Base-by-base conservation (phyloP, 306 rosid species). In the Lablab purpureus region DNA sequence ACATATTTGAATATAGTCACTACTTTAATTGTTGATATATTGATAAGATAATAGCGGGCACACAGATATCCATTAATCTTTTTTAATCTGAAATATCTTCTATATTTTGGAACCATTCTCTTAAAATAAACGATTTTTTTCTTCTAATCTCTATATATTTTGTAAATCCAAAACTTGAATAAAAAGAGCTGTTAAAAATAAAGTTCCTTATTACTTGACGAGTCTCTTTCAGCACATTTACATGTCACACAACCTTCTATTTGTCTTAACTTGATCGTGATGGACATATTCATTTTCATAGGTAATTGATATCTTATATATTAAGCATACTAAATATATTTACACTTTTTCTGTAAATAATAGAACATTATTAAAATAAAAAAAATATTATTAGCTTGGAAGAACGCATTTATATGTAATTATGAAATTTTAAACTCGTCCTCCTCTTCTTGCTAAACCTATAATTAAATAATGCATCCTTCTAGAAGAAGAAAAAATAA, bases 211-310 rank as follows among this genome's bases (percentile, higher is more conserved):
- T 63, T 63, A 63, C 4, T 10, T 18, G 71, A 11, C 10, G 41
- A 43, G 81, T 51, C 55, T 51, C 37, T 19, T 15, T 47, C 72
- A 46, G 40, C 50, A 32, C 22, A 43, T 28, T 49, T 19, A 21
- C 28, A 22, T 40, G 66, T 65, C 54, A 75, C 54, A 75, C 49
- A 60, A 62, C 6, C 63, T 54, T 36, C 23, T 51, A 17, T 23
- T 71, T 50, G n/a, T 30, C 63, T 34, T 54, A 73, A 73, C 10
- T 36, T 73, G 36, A 21, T 13, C 8, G 9, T 51, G 17, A 40
- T 23, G 23, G 10, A 7, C 10, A 66, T 19, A 12, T 15, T 37
- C 37, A 34, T 32, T 22, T 22, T 23, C 12, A 34, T 32, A 21
- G 27, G 21, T 14, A 17, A 8, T 32, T 40, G 9, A 13, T 19